These are phyloP conservation scores for Pestalotiopsis sp. DNA, from an alignment of 2,329 filamentous ascomycete genomes.

Conservation along the genomic window DNA sequence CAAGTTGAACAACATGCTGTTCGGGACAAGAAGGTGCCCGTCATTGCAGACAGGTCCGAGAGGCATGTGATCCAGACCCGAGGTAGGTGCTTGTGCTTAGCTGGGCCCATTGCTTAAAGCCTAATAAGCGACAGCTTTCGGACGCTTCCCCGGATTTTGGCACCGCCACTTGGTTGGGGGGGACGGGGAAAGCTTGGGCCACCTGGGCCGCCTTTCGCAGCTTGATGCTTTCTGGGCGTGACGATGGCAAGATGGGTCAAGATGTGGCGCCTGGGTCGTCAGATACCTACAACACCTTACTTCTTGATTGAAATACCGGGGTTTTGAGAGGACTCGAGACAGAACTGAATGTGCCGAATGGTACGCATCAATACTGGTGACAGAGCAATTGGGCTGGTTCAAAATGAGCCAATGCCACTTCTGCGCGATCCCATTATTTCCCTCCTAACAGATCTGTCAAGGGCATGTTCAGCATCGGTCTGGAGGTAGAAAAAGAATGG, in stretches of 20 bases:
- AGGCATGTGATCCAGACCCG: slow-evolving; percentile 10
- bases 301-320: not conserved
- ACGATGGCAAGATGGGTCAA: not conserved
- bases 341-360: too few relatives aligned
- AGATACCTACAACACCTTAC: not conserved
- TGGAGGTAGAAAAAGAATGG: too few relatives aligned
- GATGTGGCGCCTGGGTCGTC: not conserved
- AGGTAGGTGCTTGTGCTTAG: slow-evolving; percentile 6
- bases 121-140: not conserved
- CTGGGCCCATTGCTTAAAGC: not conserved
- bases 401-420: too few relatives aligned
- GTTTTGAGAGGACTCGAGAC: too few relatives aligned
- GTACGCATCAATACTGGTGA: too few relatives aligned
- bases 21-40: not conserved
- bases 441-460: too few relatives aligned
- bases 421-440: too few relatives aligned
- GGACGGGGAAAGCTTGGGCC: not conserved
- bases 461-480: too few relatives aligned
- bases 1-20: not conserved
- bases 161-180: slow-evolving; percentile 2
- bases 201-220: not conserved
- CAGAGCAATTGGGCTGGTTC: too few relatives aligned
- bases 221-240: not conserved
- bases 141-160: slow-evolving; percentile 6
- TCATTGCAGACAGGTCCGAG: not conserved